Evolutionary conservation across 768 basidiomycete species (phyloP), one percentile per base, ranked within the genome.

Genomic region (Lactarius evosmus): DNA sequence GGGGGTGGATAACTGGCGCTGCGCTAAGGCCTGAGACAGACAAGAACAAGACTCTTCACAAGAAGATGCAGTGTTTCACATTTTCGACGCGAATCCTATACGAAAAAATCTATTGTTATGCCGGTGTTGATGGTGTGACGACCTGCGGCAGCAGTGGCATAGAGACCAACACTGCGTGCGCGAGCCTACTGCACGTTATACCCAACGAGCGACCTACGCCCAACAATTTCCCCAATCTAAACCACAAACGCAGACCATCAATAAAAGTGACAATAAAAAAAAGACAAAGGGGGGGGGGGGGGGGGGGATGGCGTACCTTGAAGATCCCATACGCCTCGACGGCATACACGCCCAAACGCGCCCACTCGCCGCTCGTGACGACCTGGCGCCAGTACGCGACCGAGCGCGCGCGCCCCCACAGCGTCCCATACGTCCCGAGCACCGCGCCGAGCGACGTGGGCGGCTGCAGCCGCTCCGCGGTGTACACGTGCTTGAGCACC

Each of bases 251-350:
- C 63, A 58, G 34, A 36, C 19, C 16, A 2, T 16, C 8, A 41
- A 16, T 7, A 30, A 29, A 7, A 4, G 38, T 40, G 5, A 46
- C 41, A 46, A 46, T 4, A 36, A 38, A 8, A 27, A 36, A 49
- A 36, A 27, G 17, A 11, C 67, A 17, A 17, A 50, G 0, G 74
- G n/a, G 8, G 12, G 5, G n/a, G n/a, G n/a, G n/a, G n/a, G n/a
- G n/a, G n/a, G n/a, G n/a, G n/a, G n/a, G n/a, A n/a, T n/a, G 17
- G 16, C 83, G 36, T 66, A 88, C 90, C 80, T 91, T 91, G 82
- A 90, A 96, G 70, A 96, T 88, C 17, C 88, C 87, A 72, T 95
- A 96, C 34, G 91, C 93, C 77, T 96, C 92, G 27, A 93, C 71
- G 9, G 84, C 91, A 72, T 93, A 92, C 19, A 93, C 74, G 11